Conservation (phyloP, 768 basidiomycete species). For the Tricholoma saponaceum region DNA sequence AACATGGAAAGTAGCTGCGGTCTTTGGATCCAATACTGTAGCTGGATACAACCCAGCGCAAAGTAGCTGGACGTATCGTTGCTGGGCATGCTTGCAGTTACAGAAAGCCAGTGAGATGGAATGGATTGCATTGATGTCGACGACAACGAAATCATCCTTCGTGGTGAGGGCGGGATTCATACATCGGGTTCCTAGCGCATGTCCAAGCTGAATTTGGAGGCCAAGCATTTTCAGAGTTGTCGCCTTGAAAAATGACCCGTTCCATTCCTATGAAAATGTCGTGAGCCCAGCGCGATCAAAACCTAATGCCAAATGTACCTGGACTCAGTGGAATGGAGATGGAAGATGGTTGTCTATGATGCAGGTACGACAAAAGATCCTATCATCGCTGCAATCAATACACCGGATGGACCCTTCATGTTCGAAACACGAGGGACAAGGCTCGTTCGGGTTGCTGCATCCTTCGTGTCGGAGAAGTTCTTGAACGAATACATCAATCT, state of each 20-base stretch:
- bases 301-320: constrained; percentile 2
- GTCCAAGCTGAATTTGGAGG: background rate
- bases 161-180: background rate
- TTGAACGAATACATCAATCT: background rate
- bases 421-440: background rate
- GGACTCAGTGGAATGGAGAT: background rate
- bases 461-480: background rate
- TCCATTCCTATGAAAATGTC: too few relatives aligned
- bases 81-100: background rate
- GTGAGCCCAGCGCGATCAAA: too few relatives aligned
- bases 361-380: constrained; percentile 1
- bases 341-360: background rate
- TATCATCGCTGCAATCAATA: background rate
- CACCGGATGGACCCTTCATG: background rate
- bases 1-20: constrained; percentile 6
- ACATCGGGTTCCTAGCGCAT: background rate
- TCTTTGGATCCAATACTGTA: constrained; percentile 5
- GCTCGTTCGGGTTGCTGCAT: too few relatives aligned
- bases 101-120: background rate
- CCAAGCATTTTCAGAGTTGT: too few relatives aligned
- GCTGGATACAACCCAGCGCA: constrained; percentile 7
- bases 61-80: constrained; percentile 7
- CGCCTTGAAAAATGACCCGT: too few relatives aligned
- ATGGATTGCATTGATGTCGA: background rate
- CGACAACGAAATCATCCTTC: background rate